These are phyloP conservation scores for Sporisorium scitamineum DNA, from an alignment of 1,284 basidiomycete genomes.

Conservation along the genomic window DNA sequence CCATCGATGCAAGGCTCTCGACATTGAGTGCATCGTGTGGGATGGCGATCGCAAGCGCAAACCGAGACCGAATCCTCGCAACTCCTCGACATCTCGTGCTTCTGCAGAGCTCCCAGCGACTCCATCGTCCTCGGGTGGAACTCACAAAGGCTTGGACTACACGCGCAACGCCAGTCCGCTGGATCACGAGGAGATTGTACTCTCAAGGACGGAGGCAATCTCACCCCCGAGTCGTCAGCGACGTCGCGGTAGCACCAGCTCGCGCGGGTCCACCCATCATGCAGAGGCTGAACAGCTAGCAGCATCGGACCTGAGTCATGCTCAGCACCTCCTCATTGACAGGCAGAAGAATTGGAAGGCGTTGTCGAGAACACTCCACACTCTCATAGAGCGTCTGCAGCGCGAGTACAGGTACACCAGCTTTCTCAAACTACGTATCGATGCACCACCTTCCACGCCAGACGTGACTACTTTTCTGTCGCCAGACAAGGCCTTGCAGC, in stretches of 20 bases:
- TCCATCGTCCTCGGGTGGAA: neutral
- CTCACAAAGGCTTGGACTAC: no score
- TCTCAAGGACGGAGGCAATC: neutral
- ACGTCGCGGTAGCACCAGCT: neutral
- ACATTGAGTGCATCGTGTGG: conserved; percentile 49
- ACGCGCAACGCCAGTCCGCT: no score
- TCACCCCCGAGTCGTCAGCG: neutral
- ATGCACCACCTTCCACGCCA: conserved; percentile 22
- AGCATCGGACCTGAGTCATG: conserved; percentile 17
- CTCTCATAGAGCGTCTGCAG: conserved; percentile 20
- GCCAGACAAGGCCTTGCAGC: neutral
- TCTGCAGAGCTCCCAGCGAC: conserved; percentile 6
- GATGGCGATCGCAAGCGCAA: conserved; percentile 54
- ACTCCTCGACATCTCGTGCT: neutral
- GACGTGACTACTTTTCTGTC: conserved; percentile 13
- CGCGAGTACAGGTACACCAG: conserved; percentile 9
- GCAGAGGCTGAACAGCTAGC: conserved; percentile 18
- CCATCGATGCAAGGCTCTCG: conserved; percentile 41
- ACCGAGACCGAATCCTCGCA: conserved; percentile 3
- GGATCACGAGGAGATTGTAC: neutral
- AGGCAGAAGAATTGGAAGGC: conserved; percentile 21
- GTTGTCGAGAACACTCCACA: conserved; percentile 9
- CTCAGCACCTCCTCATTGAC: conserved; percentile 19
- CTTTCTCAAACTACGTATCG: conserved; percentile 22
- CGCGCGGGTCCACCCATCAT: neutral